Evolutionary conservation across 257 asterid species (phyloP), one percentile per base, ranked within the genome.

Genomic region (Petunia axillaris): DNA sequence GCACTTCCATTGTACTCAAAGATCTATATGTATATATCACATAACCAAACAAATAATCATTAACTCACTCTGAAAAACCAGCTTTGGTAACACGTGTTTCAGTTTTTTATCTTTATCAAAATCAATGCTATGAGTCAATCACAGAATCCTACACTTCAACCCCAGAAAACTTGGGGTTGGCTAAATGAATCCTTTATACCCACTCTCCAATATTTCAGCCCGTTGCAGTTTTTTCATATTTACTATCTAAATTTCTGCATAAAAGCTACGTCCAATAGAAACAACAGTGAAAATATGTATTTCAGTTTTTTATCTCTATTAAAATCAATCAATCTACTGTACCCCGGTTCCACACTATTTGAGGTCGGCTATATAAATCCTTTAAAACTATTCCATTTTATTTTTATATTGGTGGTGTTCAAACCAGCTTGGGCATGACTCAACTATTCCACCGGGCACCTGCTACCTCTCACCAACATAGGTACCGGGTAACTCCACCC

Each of bases 1-100:
- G 97, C 98, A 84, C 98, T 94, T 78, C 98, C 98, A 88, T 95
- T 95, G 82, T 95, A 95, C 90, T 94, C 98, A 71, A 95, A 93
- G 88, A 95, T 95, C 98, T 94, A 92, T 55, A 8, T 70, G 15
- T 37, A 38, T 37, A 64, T 9, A 64, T 37, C 46, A 13, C 46
- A 64, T 10, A 4, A 9, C 68, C 68, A 63, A 62, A 36, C 43
- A 63, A 6, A 16, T 7, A 38, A 40, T 64, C 70, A 37, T 4
- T 37, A 37, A 64, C 4, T 8, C 8, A 38, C 70, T 10, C 39
- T 6, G 41, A 2, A 35, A 62, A 60, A 60, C 65, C 65, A 59
- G 40, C 68, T 36, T 63, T 63, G 40, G 10, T 37, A 37, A 64
- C 10, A 4, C 46, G 38, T 62, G 9, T 64, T 64, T 37, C 2